Conservation (phyloP, 768 basidiomycete genomes). For the Lentinula sp. region DNA sequence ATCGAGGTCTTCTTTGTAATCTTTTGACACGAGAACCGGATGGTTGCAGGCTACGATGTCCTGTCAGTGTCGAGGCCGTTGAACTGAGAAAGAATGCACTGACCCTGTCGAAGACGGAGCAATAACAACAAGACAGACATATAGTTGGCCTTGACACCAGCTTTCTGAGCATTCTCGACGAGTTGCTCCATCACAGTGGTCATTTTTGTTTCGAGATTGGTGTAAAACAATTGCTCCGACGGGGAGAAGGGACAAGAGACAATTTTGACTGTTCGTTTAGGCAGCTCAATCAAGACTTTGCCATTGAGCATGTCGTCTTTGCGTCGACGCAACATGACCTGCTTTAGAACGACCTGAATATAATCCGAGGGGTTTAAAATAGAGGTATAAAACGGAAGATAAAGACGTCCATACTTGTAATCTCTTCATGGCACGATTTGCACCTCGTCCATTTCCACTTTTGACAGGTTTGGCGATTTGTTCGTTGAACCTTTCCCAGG, state of each 20-base stretch:
- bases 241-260: slow-evolving; percentile 73
- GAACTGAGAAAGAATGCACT: slow-evolving; percentile 12
- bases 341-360: slow-evolving; percentile 66
- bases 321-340: slow-evolving; percentile 84
- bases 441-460: slow-evolving; percentile 50
- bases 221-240: slow-evolving; percentile 78
- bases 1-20: slow-evolving; percentile 67
- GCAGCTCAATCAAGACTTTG: slow-evolving; percentile 76
- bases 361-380: not conserved
- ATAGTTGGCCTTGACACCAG: slow-evolving; percentile 45
- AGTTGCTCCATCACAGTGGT: slow-evolving; percentile 62
- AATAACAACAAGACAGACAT: slow-evolving; percentile 66
- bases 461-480: slow-evolving; percentile 81
- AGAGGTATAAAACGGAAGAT: not conserved
- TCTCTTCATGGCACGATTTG: slow-evolving; percentile 70
- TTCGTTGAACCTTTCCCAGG: slow-evolving; percentile 73
- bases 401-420: slow-evolving; percentile 50
- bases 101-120: slow-evolving; percentile 87
- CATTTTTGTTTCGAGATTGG: slow-evolving; percentile 63
- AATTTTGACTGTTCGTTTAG: slow-evolving; percentile 63
- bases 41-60: slow-evolving; percentile 75
- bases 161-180: slow-evolving; percentile 26
- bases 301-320: slow-evolving; percentile 77
- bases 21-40: slow-evolving; percentile 73
- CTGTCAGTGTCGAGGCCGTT: not conserved